phyloP scores from a whole-genome alignment of 179 eudicot genomes.

The Beta macrorhiza region DNA sequence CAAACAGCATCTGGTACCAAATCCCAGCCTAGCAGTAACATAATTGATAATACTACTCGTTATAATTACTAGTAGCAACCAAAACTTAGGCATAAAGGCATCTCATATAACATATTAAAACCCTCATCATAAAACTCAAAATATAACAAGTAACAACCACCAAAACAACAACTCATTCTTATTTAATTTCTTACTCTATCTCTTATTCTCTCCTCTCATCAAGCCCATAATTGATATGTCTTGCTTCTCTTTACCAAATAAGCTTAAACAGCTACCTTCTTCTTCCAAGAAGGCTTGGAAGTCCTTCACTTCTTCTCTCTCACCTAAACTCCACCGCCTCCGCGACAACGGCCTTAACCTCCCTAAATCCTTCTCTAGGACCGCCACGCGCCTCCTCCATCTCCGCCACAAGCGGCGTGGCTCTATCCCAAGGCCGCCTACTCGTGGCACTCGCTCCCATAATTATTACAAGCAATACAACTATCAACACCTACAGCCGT shows the following conservation, averaged over 20 bases:
- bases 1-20: constrained; percentile 25
- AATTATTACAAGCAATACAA: constrained; percentile 16
- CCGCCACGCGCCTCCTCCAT: constrained; percentile 18
- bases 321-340: constrained; percentile 24
- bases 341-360: constrained; percentile 10
- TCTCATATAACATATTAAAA: constrained; percentile 1
- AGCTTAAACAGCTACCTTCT: constrained; percentile 31
- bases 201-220: no score
- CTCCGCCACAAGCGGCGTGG: constrained; percentile 6
- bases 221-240: constrained; percentile 28
- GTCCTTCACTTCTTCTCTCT: constrained; percentile 28
- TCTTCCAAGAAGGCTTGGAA: constrained; percentile 36
- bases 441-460: not conserved
- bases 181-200: not conserved
- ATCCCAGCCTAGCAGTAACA: constrained; percentile 31
- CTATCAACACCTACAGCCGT: constrained; percentile 17
- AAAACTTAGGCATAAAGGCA: constrained; percentile 30
- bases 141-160: not conserved
- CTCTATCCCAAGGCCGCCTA: not conserved
- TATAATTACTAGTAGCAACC: not conserved
- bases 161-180: not conserved
- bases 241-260: constrained; percentile 30
- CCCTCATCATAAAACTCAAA: constrained; percentile 11
- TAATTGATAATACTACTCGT: not conserved
- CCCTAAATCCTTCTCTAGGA: constrained; percentile 15